These are phyloP conservation scores for Didymella lethalis DNA, from an alignment of 2,329 filamentous ascomycete genomes.

Conservation along the genomic window DNA sequence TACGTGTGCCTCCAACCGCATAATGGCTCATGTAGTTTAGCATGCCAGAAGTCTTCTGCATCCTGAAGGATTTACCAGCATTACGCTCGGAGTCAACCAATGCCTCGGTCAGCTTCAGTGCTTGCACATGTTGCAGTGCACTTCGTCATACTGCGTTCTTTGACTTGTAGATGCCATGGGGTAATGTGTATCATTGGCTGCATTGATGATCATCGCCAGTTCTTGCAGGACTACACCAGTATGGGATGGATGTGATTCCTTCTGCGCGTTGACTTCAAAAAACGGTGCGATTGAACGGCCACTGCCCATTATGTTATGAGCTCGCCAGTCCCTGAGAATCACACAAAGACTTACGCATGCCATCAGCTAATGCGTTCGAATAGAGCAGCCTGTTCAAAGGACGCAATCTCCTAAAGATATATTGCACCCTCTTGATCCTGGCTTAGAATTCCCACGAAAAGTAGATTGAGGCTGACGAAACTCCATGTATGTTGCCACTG, in stretches of 20 bases:
- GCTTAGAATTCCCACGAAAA: background rate
- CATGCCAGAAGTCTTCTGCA: background rate
- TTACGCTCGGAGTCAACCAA: background rate
- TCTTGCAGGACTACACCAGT: too few relatives aligned
- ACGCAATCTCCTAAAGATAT: background rate
- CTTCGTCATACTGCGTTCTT: background rate
- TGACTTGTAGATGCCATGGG: background rate
- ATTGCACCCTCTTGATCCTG: background rate
- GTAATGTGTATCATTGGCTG: background rate
- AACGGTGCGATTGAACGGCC: background rate
- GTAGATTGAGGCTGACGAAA: background rate
- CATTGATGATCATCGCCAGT: background rate
- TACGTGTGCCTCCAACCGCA: background rate
- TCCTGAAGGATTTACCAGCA: background rate
- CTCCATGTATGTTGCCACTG: background rate
- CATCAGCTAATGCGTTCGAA: background rate
- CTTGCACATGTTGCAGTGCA: background rate
- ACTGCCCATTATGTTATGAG: too few relatives aligned
- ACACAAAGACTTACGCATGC: background rate
- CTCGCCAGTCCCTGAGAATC: too few relatives aligned
- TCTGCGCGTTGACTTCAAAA: background rate
- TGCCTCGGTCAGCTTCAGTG: background rate
- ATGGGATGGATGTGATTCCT: background rate
- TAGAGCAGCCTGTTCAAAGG: too few relatives aligned
- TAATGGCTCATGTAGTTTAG: background rate